phyloP scores from a whole-genome alignment of 495 filamentous ascomycete species.

The Hypoxylon lienhwacheense region DNA sequence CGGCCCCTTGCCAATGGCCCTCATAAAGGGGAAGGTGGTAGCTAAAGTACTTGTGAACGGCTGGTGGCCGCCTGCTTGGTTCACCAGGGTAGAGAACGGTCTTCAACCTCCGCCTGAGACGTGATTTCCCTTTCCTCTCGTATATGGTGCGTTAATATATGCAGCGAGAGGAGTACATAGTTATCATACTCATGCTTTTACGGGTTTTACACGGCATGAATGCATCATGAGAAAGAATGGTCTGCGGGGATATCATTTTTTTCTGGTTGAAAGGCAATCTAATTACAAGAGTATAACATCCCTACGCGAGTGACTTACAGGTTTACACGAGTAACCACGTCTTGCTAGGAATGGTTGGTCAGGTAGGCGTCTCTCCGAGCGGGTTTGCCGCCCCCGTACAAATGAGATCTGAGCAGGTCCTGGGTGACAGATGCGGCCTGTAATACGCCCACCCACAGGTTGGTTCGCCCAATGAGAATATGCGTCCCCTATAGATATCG shows the following conservation, averaged over 20 bases:
- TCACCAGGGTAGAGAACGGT: constrained; percentile 43
- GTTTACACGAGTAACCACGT: constrained; percentile 9
- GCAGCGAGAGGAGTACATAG: too few relatives aligned
- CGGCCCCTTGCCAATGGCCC: constrained; percentile 80
- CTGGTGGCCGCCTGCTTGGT: constrained; percentile 57
- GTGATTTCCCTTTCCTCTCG: neutral
- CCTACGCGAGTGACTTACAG: constrained; percentile 15
- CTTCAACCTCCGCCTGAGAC: constrained; percentile 23
- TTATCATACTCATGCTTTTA: constrained; percentile 15
- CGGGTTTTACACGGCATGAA: constrained; percentile 8
- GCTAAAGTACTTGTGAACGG: constrained; percentile 54
- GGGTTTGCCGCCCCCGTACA: constrained; percentile 27
- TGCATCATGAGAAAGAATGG: constrained; percentile 18
- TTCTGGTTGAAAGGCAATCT: constrained; percentile 33
- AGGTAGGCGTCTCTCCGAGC: constrained; percentile 16
- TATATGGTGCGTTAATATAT: too few relatives aligned
- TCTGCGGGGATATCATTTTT: constrained; percentile 38
- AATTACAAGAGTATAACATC: constrained; percentile 38
- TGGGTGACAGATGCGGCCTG: constrained; percentile 21
- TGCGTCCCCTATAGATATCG: constrained; percentile 38
- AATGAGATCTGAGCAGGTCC: constrained; percentile 29
- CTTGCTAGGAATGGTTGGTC: constrained; percentile 13
- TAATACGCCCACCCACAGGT: constrained; percentile 30
- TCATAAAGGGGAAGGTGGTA: constrained; percentile 86
- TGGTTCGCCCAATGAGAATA: constrained; percentile 40